Evolutionary conservation across 228 moss, liverwort and hornwort genomes (phyloP).

Genomic region (Sphagnum magellanicum): DNA sequence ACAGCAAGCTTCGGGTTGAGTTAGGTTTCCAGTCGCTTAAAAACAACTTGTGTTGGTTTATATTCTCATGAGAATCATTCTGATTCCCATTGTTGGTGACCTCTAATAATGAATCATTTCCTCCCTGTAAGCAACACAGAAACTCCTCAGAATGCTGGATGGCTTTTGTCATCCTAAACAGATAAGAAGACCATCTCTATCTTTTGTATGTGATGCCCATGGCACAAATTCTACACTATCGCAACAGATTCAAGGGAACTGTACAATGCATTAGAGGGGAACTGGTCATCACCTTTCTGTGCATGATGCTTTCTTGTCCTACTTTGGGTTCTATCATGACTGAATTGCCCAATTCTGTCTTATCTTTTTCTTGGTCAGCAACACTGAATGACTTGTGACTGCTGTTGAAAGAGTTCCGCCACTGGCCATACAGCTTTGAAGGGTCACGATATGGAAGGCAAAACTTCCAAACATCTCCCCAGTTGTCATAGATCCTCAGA

Average conservation of each 20-base stretch:
- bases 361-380: conserved; percentile 46
- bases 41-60: conserved; percentile 22
- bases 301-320: conserved; percentile 26
- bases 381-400: conserved; percentile 68
- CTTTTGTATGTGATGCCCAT: no score
- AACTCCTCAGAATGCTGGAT: not conserved
- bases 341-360: no score
- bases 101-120: conserved; percentile 4
- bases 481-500: conserved; percentile 73
- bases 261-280: no score
- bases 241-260: no score
- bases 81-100: conserved; percentile 22
- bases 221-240: no score
- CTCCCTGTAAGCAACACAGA: conserved; percentile 24
- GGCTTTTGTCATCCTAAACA: not conserved
- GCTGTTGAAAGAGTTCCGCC: conserved; percentile 62
- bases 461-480: conserved; percentile 67
- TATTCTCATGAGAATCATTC: conserved; percentile 18
- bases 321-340: no score
- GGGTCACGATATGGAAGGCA: conserved; percentile 85
- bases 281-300: conserved; percentile 24
- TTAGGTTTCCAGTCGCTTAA: conserved; percentile 30
- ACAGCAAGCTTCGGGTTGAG: conserved; percentile 10
- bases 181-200: no score
- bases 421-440: conserved; percentile 64